Evolutionary conservation across 1,139 yeast genomes (phyloP), one percentile per base, ranked within the genome.

Genomic region (Nakaseomyces delphensis): DNA sequence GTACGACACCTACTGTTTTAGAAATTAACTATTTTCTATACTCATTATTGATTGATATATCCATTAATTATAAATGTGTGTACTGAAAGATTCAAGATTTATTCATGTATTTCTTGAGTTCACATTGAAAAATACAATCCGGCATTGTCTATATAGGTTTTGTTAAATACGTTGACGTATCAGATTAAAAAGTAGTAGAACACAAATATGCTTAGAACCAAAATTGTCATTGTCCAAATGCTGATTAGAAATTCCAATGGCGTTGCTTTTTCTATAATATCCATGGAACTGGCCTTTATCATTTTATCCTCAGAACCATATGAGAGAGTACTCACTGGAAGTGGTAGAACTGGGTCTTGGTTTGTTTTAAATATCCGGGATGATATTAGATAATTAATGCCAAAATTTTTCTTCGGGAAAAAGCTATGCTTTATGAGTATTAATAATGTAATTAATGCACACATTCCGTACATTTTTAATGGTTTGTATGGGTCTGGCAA

Each of bases 401-500:
- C 18, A 21, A 3, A 11, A 14, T 21, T 5, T 8, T 11, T 20
- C 18, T 13, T 33, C 2, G 37, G 4, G 21, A n/a, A 20, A 18
- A 33, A 33, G 11, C 15, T n/a, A 11, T 13, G 15, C 4, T 13
- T 33, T 3, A 21, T 4, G 6, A 33, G 25, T 38, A 51, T 36
- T 4, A 46, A 45, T 28, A 67, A 53, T 43, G 63, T 56, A 1
- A 55, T 7, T 3, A 63, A 35, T 1, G 52, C 46, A 5, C 48
- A 27, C 3, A 46, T 3, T 10, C 57, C 46, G 51, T 78, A 79
- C 15, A 63, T 49, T 23, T 63, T 62, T 10, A 77, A 46, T 1
- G 87, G 74, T 23, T 61, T 56, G 51, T 73, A 81, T 1, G 95
- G 93, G 30, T 71, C 69, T 1, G 95, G 94, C 60, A 85, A 63